These are phyloP conservation scores for Aspergillus campestris DNA, from an alignment of 495 filamentous ascomycete genomes.

Conservation along the genomic window DNA sequence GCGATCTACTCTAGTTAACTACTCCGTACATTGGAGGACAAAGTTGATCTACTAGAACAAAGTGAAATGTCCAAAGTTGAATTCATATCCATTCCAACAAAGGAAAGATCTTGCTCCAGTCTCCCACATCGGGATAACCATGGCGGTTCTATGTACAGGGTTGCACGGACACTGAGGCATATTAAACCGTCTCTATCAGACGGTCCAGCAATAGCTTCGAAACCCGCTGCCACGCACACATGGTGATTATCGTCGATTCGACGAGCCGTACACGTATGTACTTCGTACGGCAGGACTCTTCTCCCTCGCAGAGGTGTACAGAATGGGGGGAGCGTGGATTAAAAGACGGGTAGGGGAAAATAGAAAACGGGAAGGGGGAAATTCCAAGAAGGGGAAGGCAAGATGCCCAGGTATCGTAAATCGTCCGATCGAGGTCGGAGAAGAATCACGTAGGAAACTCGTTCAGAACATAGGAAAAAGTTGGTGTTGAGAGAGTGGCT, in stretches of 20 bases:
- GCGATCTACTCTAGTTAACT: not conserved
- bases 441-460: constrained; percentile 12
- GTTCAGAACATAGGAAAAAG: constrained; percentile 28
- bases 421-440: constrained; percentile 5
- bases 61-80: too few species aligned
- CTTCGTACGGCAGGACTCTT: constrained; percentile 21
- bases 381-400: constrained; percentile 23
- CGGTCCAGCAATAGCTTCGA: constrained; percentile 5
- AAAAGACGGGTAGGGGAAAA: constrained; percentile 26
- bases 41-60: too few species aligned
- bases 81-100: constrained; percentile 11
- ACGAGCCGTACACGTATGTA: constrained; percentile 22
- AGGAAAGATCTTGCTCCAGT: constrained; percentile 28
- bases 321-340: constrained; percentile 22
- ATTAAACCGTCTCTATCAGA: constrained; percentile 2
- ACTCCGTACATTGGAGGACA: too few species aligned
- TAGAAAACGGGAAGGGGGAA: constrained; percentile 14
- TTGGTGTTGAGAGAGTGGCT: constrained; percentile 8
- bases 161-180: constrained; percentile 22
- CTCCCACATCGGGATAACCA: constrained; percentile 16
- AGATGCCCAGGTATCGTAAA: constrained; percentile 20
- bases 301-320: constrained; percentile 26
- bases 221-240: constrained; percentile 5
- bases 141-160: constrained; percentile 30
- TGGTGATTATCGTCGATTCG: constrained; percentile 15